Evolutionary conservation across 768 basidiomycete genomes (phyloP), one percentile per base, ranked within the genome.

Genomic region (Mrakia frigida): DNA sequence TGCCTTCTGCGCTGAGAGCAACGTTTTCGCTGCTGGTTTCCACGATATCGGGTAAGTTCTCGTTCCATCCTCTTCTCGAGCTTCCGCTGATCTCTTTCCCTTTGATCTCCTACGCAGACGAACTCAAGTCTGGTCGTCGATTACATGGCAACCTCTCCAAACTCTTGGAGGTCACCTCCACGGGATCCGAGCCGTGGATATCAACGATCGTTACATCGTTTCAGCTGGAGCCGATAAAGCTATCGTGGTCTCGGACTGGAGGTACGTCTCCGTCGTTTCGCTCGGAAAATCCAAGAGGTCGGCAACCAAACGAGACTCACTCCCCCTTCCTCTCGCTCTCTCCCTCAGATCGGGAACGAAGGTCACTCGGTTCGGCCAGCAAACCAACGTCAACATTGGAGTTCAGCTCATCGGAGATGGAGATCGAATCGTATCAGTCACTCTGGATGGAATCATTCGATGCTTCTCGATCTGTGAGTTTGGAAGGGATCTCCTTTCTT

Each of bases 21-120:
- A 92, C 87, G 91, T 94, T 5, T 92, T 95, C 75, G 93, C 93
- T 21, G 92, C 93, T 46, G 94, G 93, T 0, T 94, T 94, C 84
- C 92, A 94, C 78, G 94, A 95, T 80, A 90, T 94, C 75, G 93
- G 93, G 90, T 91, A 81, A 23, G 89, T 82, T 43, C 11, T 43
- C 16, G 11, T 13, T 6, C 43, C 10, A 11, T 43, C 43, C 16
- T 43, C 43, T 4, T 13, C 43, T 43, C 16, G 43, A 43, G 10
- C 1, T 13, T 2, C 16, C 16, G 16, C 43, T 43, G 11, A 43
- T 14, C 43, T 43, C 43, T 9, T 43, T 14, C 11, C 11, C 52
- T 21, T 13, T 37, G n/a, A n/a, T n/a, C n/a, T n/a, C n/a, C n/a
- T 25, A 77, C 25, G 14, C 81, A 92, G 92, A 33, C 91, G 93